phyloP scores from a whole-genome alignment of 805 yeast species.

The Schwanniomyces vanrijiae region DNA sequence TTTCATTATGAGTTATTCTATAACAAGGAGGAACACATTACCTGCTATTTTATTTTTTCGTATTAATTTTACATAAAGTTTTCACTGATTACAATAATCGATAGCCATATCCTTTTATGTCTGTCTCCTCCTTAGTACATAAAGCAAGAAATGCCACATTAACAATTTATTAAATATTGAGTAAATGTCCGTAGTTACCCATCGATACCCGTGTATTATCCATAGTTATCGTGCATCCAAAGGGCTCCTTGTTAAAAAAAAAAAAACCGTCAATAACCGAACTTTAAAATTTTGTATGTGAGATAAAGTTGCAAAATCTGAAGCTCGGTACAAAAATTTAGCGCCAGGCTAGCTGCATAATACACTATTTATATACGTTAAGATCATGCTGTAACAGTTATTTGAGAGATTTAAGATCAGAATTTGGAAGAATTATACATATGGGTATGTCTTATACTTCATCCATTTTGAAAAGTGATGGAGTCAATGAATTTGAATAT shows the following conservation, averaged over 20 bases:
- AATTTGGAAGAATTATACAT: neutral
- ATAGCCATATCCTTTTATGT: too few relatives aligned
- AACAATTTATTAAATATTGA: too few relatives aligned
- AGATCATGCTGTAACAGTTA: neutral
- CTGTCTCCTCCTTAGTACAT: too few relatives aligned
- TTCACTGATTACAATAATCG: too few relatives aligned
- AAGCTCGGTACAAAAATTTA: neutral
- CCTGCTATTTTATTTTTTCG: too few relatives aligned
- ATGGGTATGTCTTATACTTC: neutral
- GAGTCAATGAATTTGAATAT: slow-evolving; percentile 4
- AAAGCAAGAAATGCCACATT: too few relatives aligned
- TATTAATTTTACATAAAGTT: too few relatives aligned
- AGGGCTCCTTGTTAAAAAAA: neutral
- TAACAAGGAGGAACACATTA: too few relatives aligned
- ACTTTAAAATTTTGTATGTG: neutral
- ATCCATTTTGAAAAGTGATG: slow-evolving; percentile 6
- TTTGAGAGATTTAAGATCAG: neutral
- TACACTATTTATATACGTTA: neutral
- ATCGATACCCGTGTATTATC: neutral
- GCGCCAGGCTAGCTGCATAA: neutral
- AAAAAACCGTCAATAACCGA: neutral
- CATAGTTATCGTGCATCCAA: neutral
- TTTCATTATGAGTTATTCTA: too few relatives aligned
- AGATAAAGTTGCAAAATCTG: neutral
- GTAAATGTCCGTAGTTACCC: neutral